A percentile compares a stretch with the other conserved stretches of the same genome.
Conservation (phyloP, 768 basidiomycete species). For the Hygrophorus pudorinus region DNA sequence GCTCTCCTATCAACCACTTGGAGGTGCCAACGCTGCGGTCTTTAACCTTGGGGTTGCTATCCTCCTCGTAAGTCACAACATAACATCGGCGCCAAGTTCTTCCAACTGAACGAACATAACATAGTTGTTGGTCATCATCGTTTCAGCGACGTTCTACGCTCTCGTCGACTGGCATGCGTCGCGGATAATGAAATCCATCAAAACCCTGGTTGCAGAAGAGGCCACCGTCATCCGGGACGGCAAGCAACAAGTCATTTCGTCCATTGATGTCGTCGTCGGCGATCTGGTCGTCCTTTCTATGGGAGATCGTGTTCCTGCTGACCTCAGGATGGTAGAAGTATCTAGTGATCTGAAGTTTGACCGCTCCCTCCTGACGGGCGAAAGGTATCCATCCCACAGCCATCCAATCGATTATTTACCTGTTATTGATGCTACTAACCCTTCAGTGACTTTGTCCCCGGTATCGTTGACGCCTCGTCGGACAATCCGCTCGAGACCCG, state of each 20-base stretch:
- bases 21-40: conserved; percentile 25
- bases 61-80: conserved; percentile 29
- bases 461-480: conserved; percentile 29
- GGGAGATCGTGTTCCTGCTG: conserved; percentile 65
- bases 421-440: conserved; percentile 32
- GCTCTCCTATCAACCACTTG: conserved; percentile 44
- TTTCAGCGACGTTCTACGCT: conserved; percentile 38
- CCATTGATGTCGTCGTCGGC: conserved; percentile 53
- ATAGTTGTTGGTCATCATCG: conserved; percentile 30
- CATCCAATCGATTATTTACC: conserved; percentile 46
- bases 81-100: not conserved
- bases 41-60: conserved; percentile 45
- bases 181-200: conserved; percentile 45
- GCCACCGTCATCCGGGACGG: conserved; percentile 53
- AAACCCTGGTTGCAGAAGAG: conserved; percentile 48
- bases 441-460: conserved; percentile 8
- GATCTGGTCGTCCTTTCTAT: conserved; percentile 55
- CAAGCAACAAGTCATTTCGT: conserved; percentile 42
- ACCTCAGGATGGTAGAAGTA: conserved; percentile 46
- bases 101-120: not conserved
- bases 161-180: conserved; percentile 40
- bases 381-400: conserved; percentile 45
- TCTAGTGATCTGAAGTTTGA: conserved; percentile 58
- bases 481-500: conserved; percentile 39
- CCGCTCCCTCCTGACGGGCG: conserved; percentile 62